Base-by-base conservation (phyloP, 352 stramenopile species). In the Globisporangium camurandrum region DNA sequence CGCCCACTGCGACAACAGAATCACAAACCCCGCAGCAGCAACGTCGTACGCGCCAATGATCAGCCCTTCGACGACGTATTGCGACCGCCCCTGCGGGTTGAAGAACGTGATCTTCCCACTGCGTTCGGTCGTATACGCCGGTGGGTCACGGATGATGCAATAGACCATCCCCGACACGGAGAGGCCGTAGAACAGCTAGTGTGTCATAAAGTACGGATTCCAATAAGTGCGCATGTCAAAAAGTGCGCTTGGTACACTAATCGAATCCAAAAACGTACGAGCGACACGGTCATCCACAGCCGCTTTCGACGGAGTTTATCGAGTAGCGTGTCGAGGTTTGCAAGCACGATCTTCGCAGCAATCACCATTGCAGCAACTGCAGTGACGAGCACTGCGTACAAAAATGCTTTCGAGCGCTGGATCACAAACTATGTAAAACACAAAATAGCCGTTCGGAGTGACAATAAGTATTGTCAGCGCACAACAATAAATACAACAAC, bases 141-240 rank as follows among this genome's bases (percentile, higher is more conserved):
- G 73, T 28, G 83, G 83, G 61, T 93, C 82, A 54, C 83, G 83
- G 54, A 93, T 92, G 71, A 93, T 93, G 59, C 83, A 93, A 68
- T 88, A 93, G 6, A 93, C 83, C 83, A 93, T 93, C 17, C 83
- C 83, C 5, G 83, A 93, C 16, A 93, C 81, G 14, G 83, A 93
- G 10, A 93, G 76, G 0, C 83, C 80, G 52, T 92, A 93, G 56
- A 93, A 93, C 24, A 93, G 68, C 72, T 84, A 36, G 37, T 22
- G 1, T 36, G 9, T 37, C 16, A 59, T 22, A 51, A 14, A 30
- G 27, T 49, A 10, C 23, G n/a, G 19, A n/a, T 10, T 23, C 31
- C 19, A 49, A 23, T 49, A 10, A 34, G 14, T 44, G 34, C 30
- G 26, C 39, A 37, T 26, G 22, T 11, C 12, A 9, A 0, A 34